phyloP scores from a whole-genome alignment of 169 alveolate genomes.

The Cryptosporidium muris region DNA sequence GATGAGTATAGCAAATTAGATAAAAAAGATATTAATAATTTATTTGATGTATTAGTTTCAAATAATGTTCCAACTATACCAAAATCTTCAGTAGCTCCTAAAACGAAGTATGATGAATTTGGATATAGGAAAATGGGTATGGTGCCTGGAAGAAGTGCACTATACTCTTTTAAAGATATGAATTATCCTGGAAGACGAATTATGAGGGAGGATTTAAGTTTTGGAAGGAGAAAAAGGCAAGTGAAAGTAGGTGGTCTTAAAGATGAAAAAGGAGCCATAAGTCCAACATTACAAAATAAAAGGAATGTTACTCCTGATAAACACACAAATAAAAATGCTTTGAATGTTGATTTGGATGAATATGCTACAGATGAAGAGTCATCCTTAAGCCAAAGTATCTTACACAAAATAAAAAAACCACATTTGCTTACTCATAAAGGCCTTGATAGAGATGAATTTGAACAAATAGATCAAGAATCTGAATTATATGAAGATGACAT shows the following conservation, averaged over 20 bases:
- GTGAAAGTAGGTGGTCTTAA: not conserved
- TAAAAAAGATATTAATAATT: slow-evolving; percentile 20
- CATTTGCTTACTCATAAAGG: not conserved
- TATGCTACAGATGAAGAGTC: not conserved
- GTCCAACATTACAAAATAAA: not conserved
- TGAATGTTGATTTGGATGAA: slow-evolving; percentile 1
- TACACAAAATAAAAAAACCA: slow-evolving; percentile 21
- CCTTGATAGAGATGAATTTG: not conserved
- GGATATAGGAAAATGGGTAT: not conserved
- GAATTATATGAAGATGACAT: slow-evolving; percentile 11
- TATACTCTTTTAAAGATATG: not conserved
- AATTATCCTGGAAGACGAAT: not conserved
- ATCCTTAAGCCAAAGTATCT: slow-evolving; percentile 2
- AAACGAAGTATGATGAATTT: not conserved
- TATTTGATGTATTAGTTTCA: slow-evolving; percentile 6
- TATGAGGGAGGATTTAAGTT: not conserved
- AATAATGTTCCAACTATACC: not conserved
- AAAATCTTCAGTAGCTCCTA: not conserved
- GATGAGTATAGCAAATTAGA: not conserved
- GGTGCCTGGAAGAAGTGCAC: not conserved
- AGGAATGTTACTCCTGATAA: not conserved
- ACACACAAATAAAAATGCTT: not conserved
- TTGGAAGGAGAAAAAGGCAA: no score
- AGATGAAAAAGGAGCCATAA: not conserved
- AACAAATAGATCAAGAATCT: slow-evolving; percentile 11